Evolutionary conservation across 2,329 filamentous ascomycete genomes (phyloP).

Genomic region (Rutstroemia sp.): DNA sequence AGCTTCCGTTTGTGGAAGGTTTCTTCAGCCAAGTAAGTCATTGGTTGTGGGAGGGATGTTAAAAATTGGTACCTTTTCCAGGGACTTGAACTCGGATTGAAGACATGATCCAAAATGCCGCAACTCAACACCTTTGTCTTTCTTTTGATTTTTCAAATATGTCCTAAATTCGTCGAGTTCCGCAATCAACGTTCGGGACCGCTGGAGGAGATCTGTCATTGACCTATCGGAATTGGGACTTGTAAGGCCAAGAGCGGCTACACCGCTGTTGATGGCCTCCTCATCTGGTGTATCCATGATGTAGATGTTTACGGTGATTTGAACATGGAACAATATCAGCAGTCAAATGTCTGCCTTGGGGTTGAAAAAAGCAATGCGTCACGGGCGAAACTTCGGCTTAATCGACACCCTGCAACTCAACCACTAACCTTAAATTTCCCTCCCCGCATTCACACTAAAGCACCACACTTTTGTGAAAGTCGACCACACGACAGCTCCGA

Average conservation of each 20-base stretch:
- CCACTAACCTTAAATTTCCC: not conserved
- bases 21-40: constrained; percentile 17
- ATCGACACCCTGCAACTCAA: not conserved
- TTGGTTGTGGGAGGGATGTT: too few relatives aligned
- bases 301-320: not conserved
- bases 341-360: not conserved
- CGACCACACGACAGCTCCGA: too few relatives aligned
- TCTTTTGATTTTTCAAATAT: constrained; percentile 34
- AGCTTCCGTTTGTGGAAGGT: not conserved
- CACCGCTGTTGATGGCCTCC: not conserved
- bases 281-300: not conserved
- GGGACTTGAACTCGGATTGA: constrained; percentile 38
- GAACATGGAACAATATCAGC: not conserved
- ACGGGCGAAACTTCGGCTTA: not conserved
- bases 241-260: not conserved
- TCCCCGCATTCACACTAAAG: too few relatives aligned
- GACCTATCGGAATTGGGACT: constrained; percentile 2
- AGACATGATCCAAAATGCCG: constrained; percentile 41
- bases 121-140: constrained; percentile 41
- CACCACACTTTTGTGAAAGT: not conserved
- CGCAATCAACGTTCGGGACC: constrained; percentile 31
- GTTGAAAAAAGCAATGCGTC: not conserved
- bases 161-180: constrained; percentile 39
- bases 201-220: constrained; percentile 13
- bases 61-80: constrained; percentile 32